Percentiles rank a stretch among this genome's conserved stretches.
Evolutionary conservation across 306 rosid species (phyloP).

Genomic region (Cotoneaster glaucophyllus): DNA sequence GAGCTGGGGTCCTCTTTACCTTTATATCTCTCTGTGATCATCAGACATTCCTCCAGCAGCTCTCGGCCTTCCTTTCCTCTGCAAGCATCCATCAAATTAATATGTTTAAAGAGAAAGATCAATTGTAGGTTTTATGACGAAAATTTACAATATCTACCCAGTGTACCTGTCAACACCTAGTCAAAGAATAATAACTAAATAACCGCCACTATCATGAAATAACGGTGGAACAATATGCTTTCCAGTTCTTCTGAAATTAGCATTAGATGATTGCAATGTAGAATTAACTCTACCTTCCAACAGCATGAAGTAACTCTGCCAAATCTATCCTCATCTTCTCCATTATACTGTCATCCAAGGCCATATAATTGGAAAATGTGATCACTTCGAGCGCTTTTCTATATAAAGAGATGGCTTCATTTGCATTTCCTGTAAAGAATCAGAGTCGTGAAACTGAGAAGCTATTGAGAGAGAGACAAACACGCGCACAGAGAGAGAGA

Average conservation of each 20-base stretch:
- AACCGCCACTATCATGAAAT: background rate
- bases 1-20: slow-evolving; percentile 75
- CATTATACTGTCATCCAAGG: slow-evolving; percentile 55
- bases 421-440: slow-evolving; percentile 55
- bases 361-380: slow-evolving; percentile 60
- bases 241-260: background rate
- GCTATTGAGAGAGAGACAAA: background rate
- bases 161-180: background rate
- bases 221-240: too few species aligned
- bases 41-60: slow-evolving; percentile 69
- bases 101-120: background rate
- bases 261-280: slow-evolving; percentile 8
- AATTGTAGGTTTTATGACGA: background rate
- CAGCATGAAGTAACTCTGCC: slow-evolving; percentile 75
- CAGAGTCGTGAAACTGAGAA: background rate
- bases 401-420: slow-evolving; percentile 68
- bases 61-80: slow-evolving; percentile 88
- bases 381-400: slow-evolving; percentile 60
- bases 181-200: background rate
- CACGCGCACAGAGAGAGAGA: background rate
- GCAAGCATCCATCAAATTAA: slow-evolving; percentile 4
- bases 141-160: background rate
- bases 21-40: slow-evolving; percentile 53
- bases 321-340: slow-evolving; percentile 85
- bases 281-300: slow-evolving; percentile 54